phyloP scores from a whole-genome alignment of 1,284 basidiomycete species.

The Mycosarcoma mackinlayi region DNA sequence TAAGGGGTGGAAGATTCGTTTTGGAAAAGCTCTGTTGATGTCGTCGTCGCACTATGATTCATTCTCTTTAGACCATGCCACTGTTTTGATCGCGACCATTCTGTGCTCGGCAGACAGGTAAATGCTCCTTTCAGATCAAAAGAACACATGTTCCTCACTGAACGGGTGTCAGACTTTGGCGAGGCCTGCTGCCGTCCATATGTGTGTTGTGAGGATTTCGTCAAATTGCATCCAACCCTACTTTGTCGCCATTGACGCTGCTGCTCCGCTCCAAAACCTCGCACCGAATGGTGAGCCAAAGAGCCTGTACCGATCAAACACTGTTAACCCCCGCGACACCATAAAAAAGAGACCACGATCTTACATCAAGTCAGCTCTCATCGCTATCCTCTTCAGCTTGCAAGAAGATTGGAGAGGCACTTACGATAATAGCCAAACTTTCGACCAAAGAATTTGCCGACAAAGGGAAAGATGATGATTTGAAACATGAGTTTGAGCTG shows the following conservation, averaged over 20 bases:
- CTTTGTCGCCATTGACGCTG: not conserved
- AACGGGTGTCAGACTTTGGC: too few relatives aligned
- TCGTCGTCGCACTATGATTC: not conserved
- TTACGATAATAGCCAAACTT: slow-evolving; percentile 47
- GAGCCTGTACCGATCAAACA: slow-evolving; percentile 29
- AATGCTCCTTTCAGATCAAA: too few relatives aligned
- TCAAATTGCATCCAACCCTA: not conserved
- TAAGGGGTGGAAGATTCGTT: not conserved
- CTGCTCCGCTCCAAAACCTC: slow-evolving; percentile 19
- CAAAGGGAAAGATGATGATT: slow-evolving; percentile 51
- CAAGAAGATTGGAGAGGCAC: too few relatives aligned
- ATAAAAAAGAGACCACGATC: too few relatives aligned
- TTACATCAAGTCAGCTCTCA: not conserved
- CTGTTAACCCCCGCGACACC: slow-evolving; percentile 9
- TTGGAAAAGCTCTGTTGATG: not conserved
- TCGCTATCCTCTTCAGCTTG: not conserved
- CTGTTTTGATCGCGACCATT: too few relatives aligned
- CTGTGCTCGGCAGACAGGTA: too few relatives aligned
- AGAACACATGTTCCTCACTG: too few relatives aligned
- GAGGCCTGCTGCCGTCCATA: too few relatives aligned
- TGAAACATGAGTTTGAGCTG: slow-evolving; percentile 50
- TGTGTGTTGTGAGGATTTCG: not conserved
- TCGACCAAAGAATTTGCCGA: slow-evolving; percentile 50
- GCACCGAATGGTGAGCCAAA: slow-evolving; percentile 15
- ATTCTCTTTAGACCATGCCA: not conserved